Percentiles rank a stretch among this genome's conserved stretches.
phyloP scores from a whole-genome alignment of 192 early-diverging fungal species.

The Coemansia sp. region DNA sequence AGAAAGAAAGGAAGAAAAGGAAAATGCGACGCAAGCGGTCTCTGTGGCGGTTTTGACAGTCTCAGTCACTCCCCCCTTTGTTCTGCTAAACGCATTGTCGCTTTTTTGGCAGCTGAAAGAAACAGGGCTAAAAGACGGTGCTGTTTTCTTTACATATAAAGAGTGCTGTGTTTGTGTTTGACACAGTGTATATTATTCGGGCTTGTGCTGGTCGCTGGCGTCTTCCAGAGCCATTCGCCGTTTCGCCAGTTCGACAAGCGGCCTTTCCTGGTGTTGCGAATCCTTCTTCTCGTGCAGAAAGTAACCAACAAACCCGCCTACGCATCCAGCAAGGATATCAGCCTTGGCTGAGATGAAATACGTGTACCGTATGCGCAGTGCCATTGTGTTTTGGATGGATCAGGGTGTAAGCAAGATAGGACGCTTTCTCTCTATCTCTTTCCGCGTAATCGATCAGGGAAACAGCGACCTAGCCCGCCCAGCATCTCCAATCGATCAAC shows the following conservation, averaged over 20 bases:
- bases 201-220: not conserved
- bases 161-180: not conserved
- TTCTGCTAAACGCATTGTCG: no score
- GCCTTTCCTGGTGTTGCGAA: constrained; percentile 21
- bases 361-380: constrained; percentile 36
- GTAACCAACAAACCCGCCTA: constrained; percentile 42
- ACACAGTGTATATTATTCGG: not conserved
- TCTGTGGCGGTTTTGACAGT: not conserved
- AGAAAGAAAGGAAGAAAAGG: not conserved
- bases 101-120: no score
- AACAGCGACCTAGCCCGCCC: no score
- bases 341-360: constrained; percentile 44
- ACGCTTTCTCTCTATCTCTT: not conserved
- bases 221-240: constrained; percentile 16
- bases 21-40: not conserved
- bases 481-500: no score
- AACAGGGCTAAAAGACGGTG: no score
- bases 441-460: no score
- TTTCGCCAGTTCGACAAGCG: constrained; percentile 27
- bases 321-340: constrained; percentile 29
- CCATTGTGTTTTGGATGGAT: not conserved
- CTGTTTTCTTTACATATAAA: not conserved
- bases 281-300: constrained; percentile 48
- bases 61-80: no score
- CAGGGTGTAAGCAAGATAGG: not conserved